These are phyloP conservation scores for Fusarium subtropicale DNA, from an alignment of 2,329 filamentous ascomycete genomes.

Conservation along the genomic window DNA sequence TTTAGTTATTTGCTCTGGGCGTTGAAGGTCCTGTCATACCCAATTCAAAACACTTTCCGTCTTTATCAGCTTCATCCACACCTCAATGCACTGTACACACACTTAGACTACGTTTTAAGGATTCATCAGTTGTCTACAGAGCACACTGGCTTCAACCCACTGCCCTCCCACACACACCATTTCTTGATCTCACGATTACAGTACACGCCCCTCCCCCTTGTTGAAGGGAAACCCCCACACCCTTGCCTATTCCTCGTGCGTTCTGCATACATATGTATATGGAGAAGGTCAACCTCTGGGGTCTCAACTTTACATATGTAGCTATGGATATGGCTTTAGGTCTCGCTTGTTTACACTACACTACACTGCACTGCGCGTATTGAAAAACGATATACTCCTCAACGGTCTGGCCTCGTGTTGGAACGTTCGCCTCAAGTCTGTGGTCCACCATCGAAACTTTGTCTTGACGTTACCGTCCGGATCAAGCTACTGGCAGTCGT, in stretches of 20 bases:
- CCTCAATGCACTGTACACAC: constrained; percentile 31
- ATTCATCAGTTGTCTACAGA: constrained; percentile 40
- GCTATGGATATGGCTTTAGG: constrained; percentile 40
- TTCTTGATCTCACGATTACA: constrained; percentile 34
- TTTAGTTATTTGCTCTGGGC: constrained; percentile 25
- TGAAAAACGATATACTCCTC: constrained; percentile 39
- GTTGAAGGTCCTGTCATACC: constrained; percentile 43
- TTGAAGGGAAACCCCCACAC: constrained; percentile 32
- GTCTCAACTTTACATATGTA: constrained; percentile 47
- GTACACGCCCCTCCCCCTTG: constrained; percentile 29
- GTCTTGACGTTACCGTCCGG: constrained; percentile 33
- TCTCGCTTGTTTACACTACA: constrained; percentile 38
- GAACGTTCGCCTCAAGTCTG: constrained; percentile 38
- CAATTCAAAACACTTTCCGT: constrained; percentile 40
- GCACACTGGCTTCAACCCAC: constrained; percentile 36
- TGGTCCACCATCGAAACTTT: constrained; percentile 39
- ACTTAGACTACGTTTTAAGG: constrained; percentile 27
- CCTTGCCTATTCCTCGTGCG: constrained; percentile 46
- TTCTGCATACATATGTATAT: constrained; percentile 45
- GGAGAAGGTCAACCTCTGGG: constrained; percentile 40
- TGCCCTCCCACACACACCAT: constrained; percentile 41
- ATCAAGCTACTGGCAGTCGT: constrained; percentile 40
- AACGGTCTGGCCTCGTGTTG: constrained; percentile 45
- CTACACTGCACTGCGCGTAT: constrained; percentile 29
- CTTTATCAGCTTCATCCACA: constrained; percentile 43